These are phyloP conservation scores for Leptodermis oblonga DNA, from an alignment of 257 asterid genomes.

Conservation along the genomic window DNA sequence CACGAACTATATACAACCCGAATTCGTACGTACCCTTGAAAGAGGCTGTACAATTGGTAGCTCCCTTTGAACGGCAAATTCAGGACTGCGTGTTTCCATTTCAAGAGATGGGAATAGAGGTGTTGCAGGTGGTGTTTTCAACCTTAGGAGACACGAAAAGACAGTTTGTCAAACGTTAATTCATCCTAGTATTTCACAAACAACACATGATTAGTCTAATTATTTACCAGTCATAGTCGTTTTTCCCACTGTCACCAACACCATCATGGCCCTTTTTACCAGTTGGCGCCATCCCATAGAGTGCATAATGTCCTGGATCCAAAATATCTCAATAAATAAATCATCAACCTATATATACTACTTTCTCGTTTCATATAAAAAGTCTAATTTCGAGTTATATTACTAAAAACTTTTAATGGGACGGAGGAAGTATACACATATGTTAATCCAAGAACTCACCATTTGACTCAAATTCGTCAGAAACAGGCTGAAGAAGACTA, in stretches of 20 bases:
- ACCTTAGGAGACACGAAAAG: slow-evolving; percentile 31
- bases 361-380: too few species aligned
- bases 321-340: not conserved
- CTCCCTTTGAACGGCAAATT: slow-evolving; percentile 45
- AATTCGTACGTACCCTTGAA: slow-evolving; percentile 58
- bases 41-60: slow-evolving; percentile 61
- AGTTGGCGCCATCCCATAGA: slow-evolving; percentile 40
- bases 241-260: slow-evolving; percentile 47
- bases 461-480: slow-evolving; percentile 57
- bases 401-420: too few species aligned
- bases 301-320: slow-evolving; percentile 43
- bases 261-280: slow-evolving; percentile 40
- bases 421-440: not conserved
- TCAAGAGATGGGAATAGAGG: slow-evolving; percentile 86
- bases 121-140: slow-evolving; percentile 86
- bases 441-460: slow-evolving; percentile 24
- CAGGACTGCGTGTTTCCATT: slow-evolving; percentile 58
- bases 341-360: not conserved
- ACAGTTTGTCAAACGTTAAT: not conserved
- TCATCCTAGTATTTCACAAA: not conserved
- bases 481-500: slow-evolving; percentile 65
- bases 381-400: too few species aligned
- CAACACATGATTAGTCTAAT: not conserved
- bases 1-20: too few species aligned
- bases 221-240: slow-evolving; percentile 69